Percentiles rank a stretch among this genome's conserved stretches.
These are phyloP conservation scores for Scenedesmus sp. DNA, from an alignment of 163 green algal species.

Conservation along the genomic window DNA sequence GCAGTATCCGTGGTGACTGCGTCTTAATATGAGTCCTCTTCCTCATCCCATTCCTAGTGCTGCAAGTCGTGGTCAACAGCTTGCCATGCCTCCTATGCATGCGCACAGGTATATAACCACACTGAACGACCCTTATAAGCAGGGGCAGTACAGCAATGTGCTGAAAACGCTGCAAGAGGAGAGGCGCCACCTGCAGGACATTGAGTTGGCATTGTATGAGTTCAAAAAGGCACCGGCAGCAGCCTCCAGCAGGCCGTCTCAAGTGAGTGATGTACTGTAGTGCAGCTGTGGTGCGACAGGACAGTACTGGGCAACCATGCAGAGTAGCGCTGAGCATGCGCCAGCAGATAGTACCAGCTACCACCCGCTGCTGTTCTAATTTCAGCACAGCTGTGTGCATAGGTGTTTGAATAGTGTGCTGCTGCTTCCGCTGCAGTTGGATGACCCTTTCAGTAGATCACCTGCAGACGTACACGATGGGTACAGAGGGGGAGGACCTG, in stretches of 20 bases:
- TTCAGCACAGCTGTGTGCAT: neutral
- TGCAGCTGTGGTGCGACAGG: neutral
- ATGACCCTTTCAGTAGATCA: slow-evolving; percentile 40
- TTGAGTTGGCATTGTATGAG: slow-evolving; percentile 42
- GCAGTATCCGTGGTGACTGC: no score
- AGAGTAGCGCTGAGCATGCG: neutral
- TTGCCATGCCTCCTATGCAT: neutral
- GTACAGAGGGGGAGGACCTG: slow-evolving; percentile 2
- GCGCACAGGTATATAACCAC: slow-evolving; percentile 37
- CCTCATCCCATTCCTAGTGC: no score
- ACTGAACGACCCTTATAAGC: slow-evolving; percentile 39
- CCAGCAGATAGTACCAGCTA: neutral
- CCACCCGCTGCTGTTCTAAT: no score
- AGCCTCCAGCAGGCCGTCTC: slow-evolving; percentile 1
- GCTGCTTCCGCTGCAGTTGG: slow-evolving; percentile 38
- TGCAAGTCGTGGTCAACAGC: neutral
- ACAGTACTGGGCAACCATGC: neutral
- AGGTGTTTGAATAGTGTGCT: neutral
- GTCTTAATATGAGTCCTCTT: no score
- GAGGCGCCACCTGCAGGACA: slow-evolving; percentile 48
- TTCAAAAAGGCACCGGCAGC: slow-evolving; percentile 9
- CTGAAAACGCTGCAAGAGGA: slow-evolving; percentile 54
- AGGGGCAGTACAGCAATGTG: slow-evolving; percentile 51
- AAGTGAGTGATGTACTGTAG: slow-evolving; percentile 7
- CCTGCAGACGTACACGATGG: slow-evolving; percentile 5